Evolutionary conservation across 2,329 filamentous ascomycete species (phyloP), one percentile per base, ranked within the genome.

Genomic region (Xylaria polymorpha): DNA sequence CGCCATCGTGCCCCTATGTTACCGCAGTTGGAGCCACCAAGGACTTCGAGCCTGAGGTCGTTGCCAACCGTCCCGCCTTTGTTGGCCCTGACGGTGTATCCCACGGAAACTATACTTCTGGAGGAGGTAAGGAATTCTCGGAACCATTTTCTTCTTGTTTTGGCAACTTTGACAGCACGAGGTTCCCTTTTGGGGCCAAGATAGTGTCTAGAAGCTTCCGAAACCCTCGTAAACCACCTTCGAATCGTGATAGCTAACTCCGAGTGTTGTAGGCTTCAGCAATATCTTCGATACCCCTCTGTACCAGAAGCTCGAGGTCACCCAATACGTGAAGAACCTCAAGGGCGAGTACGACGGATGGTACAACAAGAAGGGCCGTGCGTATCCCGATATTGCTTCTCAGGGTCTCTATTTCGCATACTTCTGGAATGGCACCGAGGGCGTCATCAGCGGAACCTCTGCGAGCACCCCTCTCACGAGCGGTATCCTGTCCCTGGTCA

Each of bases 401-500:
- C 76, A 78, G 46, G 76, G 76, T 66, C 71, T 77, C 20, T 77
- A 76, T 68, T 77, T 77, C 56, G 73, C 74, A 1, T 76, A 76
- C 69, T 77, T 80, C 68, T 81, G 79, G 72, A 80, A 81, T 48
- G 78, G 79, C 4, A 74, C 53, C 0, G 73, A 77, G 20, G 74
- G 77, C 5, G 73, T 76, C 0, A 83, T 88, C 39, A 82, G 81
- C 43, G 87, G 87, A 4, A 87, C 84, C 0, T 85, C 82, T 9
- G 87, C 88, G 14, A 85, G 87, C 0, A 80, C 85, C 0, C 90
- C 90, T 0, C 79, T 87, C 0, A 85, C 86, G 3, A 83, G 87
- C 0, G 86, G 83, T 20, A 82, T 91, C 66, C 81, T 92, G 44
- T 80, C 86, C 1, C 81, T 92, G 4, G 80, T 91, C 53, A 92